phyloP scores from a whole-genome alignment of 202 grass and related monocot species.

The Musa balbisiana region DNA sequence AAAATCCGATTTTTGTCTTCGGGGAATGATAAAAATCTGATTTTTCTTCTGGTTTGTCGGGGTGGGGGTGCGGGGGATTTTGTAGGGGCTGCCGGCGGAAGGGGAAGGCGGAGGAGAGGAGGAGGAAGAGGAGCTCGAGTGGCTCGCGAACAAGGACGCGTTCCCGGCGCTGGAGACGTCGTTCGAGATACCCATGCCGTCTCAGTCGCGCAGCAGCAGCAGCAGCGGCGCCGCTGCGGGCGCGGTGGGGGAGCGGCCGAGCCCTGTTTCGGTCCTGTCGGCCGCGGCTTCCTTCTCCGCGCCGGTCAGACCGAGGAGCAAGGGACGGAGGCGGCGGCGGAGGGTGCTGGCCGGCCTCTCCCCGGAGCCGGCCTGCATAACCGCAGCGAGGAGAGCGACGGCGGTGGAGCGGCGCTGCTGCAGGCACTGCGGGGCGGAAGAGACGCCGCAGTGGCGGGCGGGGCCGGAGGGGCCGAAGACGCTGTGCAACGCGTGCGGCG shows the following conservation, averaged over 20 bases:
- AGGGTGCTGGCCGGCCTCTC: neutral
- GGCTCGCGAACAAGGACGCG: constrained; percentile 22
- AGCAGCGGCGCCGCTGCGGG: neutral
- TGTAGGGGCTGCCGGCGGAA: constrained; percentile 8
- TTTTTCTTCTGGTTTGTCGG: neutral
- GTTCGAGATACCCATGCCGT: neutral
- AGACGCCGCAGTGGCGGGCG: constrained; percentile 58
- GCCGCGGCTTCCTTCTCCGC: neutral
- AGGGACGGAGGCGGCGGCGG: neutral
- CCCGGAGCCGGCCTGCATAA: neutral
- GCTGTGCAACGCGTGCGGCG: constrained; percentile 71
- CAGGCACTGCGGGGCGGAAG: constrained; percentile 31
- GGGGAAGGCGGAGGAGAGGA: neutral
- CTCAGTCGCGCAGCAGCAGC: constrained; percentile 6
- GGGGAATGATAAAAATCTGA: neutral
- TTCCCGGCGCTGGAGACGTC: constrained; percentile 24
- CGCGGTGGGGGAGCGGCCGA: constrained; percentile 2
- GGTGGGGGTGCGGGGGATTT: neutral
- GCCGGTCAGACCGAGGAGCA: constrained; percentile 11
- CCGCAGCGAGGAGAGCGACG: neutral
- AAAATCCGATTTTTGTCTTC: constrained; percentile 1
- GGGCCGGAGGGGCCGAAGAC: constrained; percentile 44
- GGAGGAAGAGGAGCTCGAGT: constrained; percentile 23
- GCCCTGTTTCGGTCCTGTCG: neutral
- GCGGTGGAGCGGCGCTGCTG: constrained; percentile 15